A percentile compares a stretch with the other conserved stretches of the same genome.
Evolutionary conservation across 2,329 filamentous ascomycete genomes (phyloP).

Genomic region (Sclerotinia glacialis): DNA sequence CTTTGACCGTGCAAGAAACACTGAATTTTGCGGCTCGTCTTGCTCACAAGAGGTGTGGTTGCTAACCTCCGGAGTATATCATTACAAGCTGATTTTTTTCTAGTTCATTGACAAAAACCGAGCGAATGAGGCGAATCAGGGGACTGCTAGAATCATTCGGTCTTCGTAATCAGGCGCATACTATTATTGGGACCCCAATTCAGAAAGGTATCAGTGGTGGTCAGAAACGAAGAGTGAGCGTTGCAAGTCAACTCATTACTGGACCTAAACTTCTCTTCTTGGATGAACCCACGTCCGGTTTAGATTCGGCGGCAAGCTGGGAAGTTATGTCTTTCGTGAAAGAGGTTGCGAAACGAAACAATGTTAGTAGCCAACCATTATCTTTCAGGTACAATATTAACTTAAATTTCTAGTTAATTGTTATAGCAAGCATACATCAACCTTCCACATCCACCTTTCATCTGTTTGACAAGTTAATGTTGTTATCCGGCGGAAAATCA

Average conservation of each 20-base stretch:
- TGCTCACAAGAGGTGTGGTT: constrained; percentile 51
- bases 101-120: constrained; percentile 46
- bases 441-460: constrained; percentile 77
- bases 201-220: constrained; percentile 81
- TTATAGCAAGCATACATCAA: constrained; percentile 82
- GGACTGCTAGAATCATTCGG: constrained; percentile 70
- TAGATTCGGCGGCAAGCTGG: constrained; percentile 61
- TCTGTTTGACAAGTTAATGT: constrained; percentile 74
- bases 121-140: constrained; percentile 62
- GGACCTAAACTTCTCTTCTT: constrained; percentile 64
- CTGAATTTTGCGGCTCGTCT: constrained; percentile 74
- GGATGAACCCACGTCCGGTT: constrained; percentile 82
- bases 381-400: constrained; percentile 44
- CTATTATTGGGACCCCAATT: constrained; percentile 77
- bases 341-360: constrained; percentile 31
- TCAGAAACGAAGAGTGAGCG: constrained; percentile 76
- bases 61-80: background rate
- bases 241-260: constrained; percentile 79
- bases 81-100: background rate
- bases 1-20: constrained; percentile 76
- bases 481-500: constrained; percentile 67
- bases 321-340: constrained; percentile 70
- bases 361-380: constrained; percentile 54
- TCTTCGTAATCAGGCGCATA: constrained; percentile 64
- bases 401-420: constrained; percentile 56